Conservation (phyloP, 2,329 filamentous ascomycete species). For the Alternaria triticina region DNA sequence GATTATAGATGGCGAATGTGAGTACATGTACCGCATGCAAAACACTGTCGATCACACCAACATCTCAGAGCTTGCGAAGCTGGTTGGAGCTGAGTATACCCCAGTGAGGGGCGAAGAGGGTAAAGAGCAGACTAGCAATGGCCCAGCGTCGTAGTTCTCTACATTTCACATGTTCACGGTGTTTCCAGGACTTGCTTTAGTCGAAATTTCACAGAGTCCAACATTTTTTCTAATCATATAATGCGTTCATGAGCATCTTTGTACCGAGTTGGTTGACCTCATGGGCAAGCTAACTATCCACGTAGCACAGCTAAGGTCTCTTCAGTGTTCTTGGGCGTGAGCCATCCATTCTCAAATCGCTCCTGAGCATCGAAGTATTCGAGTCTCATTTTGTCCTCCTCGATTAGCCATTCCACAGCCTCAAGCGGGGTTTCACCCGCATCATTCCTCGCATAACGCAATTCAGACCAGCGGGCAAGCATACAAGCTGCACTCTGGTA, state of each 20-base stretch:
- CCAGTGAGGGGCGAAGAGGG: not conserved
- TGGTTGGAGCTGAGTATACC: constrained; percentile 1
- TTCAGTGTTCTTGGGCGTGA: not conserved
- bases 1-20: constrained; percentile 26
- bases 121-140: not conserved
- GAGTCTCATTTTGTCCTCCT: not conserved
- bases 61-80: constrained; percentile 20
- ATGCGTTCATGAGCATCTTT: not conserved
- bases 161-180: not conserved
- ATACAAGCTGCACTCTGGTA: not conserved
- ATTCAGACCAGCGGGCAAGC: not conserved
- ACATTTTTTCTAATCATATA: not conserved
- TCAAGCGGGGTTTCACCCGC: not conserved
- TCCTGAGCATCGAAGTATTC: not conserved
- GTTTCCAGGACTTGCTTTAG: not conserved
- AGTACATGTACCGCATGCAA: constrained; percentile 36
- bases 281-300: not conserved
- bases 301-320: not conserved
- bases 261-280: not conserved
- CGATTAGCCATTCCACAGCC: not conserved
- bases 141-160: not conserved
- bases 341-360: not conserved
- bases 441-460: not conserved
- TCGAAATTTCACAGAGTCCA: not conserved
- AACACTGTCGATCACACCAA: constrained; percentile 34